Conservation (phyloP, 2,329 filamentous ascomycete genomes). For the Cryoendolithus antarcticus region DNA sequence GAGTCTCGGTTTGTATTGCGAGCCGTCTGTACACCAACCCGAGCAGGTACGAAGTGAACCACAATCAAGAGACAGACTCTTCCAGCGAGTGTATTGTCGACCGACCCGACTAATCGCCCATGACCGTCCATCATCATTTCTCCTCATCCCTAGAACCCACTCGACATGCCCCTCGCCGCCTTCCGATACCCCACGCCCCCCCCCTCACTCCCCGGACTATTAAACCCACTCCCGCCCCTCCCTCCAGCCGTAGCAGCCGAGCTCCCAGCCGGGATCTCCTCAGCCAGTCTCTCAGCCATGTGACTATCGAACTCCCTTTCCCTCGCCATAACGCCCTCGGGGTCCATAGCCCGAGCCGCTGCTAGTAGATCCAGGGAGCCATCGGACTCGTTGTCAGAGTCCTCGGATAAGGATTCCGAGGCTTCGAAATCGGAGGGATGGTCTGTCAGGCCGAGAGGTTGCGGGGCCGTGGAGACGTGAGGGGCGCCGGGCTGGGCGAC, state of each 20-base stretch:
- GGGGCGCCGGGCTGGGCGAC: slow-evolving; percentile 11
- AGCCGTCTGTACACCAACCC: no score
- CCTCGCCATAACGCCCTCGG: slow-evolving; percentile 26
- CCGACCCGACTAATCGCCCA: no score
- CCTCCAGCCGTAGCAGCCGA: slow-evolving; percentile 34
- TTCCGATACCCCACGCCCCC: slow-evolving; percentile 3
- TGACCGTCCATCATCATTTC: no score
- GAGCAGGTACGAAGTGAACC: no score
- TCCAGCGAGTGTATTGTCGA: no score
- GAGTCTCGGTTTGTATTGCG: no score
- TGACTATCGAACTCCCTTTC: slow-evolving; percentile 37
- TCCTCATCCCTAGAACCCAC: no score
- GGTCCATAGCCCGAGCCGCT: slow-evolving; percentile 31
- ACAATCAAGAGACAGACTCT: no score
- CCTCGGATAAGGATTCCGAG: slow-evolving; percentile 3
- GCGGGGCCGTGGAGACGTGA: slow-evolving; percentile 20
- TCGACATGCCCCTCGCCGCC: no score
- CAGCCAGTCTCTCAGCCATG: slow-evolving; percentile 34
- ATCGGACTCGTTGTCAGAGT: slow-evolving; percentile 21
- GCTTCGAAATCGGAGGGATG: slow-evolving; percentile 5
- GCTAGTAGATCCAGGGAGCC: slow-evolving; percentile 34
- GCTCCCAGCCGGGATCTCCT: slow-evolving; percentile 37
- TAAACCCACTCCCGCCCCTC: slow-evolving; percentile 34
- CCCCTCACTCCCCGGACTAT: slow-evolving; percentile 24
- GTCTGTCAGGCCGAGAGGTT: slow-evolving; percentile 19